Evolutionary conservation across 2,329 filamentous ascomycete genomes (phyloP).

Genomic region (Ceratocystis papillata): DNA sequence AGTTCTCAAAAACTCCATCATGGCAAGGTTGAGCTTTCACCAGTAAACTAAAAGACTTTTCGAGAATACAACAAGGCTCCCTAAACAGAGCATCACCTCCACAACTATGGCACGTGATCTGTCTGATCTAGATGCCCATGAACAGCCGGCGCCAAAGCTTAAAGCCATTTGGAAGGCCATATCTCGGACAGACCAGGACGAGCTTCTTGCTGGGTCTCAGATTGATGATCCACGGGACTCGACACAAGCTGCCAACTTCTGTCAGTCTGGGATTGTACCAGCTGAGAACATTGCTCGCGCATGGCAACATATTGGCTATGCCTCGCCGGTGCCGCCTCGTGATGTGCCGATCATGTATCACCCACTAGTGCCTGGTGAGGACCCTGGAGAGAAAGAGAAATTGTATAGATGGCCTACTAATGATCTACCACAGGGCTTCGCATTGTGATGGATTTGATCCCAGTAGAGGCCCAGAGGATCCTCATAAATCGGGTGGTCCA

Average conservation of each 20-base stretch:
- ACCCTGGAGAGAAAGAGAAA: not conserved
- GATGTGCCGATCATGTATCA: slow-evolving; percentile 51
- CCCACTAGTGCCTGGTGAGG: slow-evolving; percentile 55
- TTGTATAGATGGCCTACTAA: not conserved
- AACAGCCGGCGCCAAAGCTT: slow-evolving; percentile 61
- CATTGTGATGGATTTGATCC: slow-evolving; percentile 64
- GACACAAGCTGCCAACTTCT: slow-evolving; percentile 37
- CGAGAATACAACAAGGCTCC: not conserved
- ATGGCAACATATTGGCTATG: slow-evolving; percentile 36
- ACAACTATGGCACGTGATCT: slow-evolving; percentile 14
- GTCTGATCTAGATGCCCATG: slow-evolving; percentile 57
- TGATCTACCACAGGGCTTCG: slow-evolving; percentile 52
- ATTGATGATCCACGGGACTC: slow-evolving; percentile 40
- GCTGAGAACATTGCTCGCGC: slow-evolving; percentile 35
- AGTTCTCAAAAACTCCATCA: not conserved
- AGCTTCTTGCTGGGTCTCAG: slow-evolving; percentile 44
- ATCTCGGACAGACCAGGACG: slow-evolving; percentile 46
- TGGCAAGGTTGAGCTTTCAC: not conserved
- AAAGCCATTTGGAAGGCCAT: slow-evolving; percentile 65
- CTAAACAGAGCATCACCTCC: not conserved
- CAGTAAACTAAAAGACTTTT: not conserved
- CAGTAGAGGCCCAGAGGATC: slow-evolving; percentile 53
- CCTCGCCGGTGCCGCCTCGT: slow-evolving; percentile 29
- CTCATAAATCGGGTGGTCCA: slow-evolving; percentile 68
- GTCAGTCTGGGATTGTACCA: slow-evolving; percentile 37